Conservation (phyloP, 2,329 filamentous ascomycete genomes). For the Microsporum canis region DNA sequence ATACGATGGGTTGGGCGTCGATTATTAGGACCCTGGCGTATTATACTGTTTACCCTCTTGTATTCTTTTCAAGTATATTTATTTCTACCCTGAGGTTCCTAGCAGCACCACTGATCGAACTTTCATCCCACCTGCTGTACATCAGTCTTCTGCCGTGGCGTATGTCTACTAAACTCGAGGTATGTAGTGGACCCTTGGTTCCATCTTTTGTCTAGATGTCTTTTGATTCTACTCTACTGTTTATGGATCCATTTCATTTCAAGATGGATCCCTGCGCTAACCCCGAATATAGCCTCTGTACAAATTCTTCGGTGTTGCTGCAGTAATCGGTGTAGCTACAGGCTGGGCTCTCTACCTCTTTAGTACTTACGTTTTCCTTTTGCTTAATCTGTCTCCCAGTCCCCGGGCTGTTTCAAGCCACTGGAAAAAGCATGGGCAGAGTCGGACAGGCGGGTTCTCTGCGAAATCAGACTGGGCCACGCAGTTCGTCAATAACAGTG, state of each 20-base stretch:
- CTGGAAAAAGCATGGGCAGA: not conserved
- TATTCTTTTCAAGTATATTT: constrained; percentile 30
- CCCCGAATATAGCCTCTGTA: constrained; percentile 28
- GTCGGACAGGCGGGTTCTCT: not conserved
- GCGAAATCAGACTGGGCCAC: not conserved
- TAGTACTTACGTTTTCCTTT: not conserved
- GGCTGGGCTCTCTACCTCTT: constrained; percentile 50
- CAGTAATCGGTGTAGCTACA: constrained; percentile 53
- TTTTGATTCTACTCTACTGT: not conserved
- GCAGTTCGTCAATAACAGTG: not conserved
- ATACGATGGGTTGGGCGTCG: constrained; percentile 8
- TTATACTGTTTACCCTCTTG: constrained; percentile 30
- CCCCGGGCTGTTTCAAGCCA: not conserved
- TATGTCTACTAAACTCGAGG: constrained; percentile 46
- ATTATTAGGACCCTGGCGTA: constrained; percentile 24
- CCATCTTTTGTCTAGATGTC: not conserved
- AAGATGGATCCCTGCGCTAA: not conserved
- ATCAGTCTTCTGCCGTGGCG: constrained; percentile 39
- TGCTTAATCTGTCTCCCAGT: not conserved
- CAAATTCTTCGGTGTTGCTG: constrained; percentile 54
- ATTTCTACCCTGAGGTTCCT: constrained; percentile 31
- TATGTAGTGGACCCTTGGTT: constrained; percentile 21
- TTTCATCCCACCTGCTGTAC: constrained; percentile 34
- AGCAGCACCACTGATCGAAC: constrained; percentile 38
- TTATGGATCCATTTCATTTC: not conserved